phyloP scores from a whole-genome alignment of 345 rosid species.

The Erysimum cheiranthoides region DNA sequence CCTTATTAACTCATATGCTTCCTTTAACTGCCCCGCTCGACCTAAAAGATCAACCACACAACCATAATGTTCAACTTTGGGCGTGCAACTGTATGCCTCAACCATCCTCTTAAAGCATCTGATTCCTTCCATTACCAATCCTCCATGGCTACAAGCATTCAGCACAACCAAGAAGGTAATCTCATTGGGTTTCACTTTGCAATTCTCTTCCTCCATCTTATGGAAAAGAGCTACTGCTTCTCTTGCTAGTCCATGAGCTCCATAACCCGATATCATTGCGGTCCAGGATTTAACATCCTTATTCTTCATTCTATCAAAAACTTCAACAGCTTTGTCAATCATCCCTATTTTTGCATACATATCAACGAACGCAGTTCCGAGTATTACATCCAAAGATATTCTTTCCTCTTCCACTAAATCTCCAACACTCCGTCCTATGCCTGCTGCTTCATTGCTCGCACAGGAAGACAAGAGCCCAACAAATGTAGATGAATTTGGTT shows the following conservation, averaged over 20 bases:
- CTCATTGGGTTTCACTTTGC: constrained; percentile 54
- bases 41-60: constrained; percentile 72
- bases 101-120: constrained; percentile 62
- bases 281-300: constrained; percentile 74
- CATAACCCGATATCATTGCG: constrained; percentile 63
- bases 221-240: constrained; percentile 56
- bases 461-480: constrained; percentile 65
- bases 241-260: constrained; percentile 61
- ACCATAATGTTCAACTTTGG: constrained; percentile 69
- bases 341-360: constrained; percentile 69
- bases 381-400: constrained; percentile 53
- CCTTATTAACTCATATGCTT: constrained; percentile 57
- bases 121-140: constrained; percentile 60
- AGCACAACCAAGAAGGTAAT: constrained; percentile 69
- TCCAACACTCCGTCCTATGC: constrained; percentile 46
- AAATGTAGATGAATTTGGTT: constrained; percentile 61
- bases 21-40: constrained; percentile 68
- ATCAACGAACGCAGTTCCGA: constrained; percentile 68
- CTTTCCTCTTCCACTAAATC: constrained; percentile 51
- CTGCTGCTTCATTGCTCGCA: constrained; percentile 52
- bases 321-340: constrained; percentile 53
- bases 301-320: constrained; percentile 53
- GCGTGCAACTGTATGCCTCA: constrained; percentile 47
- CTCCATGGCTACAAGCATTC: constrained; percentile 75
- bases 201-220: constrained; percentile 58